phyloP scores from a whole-genome alignment of 345 rosid species.

The Combretum micranthum region DNA sequence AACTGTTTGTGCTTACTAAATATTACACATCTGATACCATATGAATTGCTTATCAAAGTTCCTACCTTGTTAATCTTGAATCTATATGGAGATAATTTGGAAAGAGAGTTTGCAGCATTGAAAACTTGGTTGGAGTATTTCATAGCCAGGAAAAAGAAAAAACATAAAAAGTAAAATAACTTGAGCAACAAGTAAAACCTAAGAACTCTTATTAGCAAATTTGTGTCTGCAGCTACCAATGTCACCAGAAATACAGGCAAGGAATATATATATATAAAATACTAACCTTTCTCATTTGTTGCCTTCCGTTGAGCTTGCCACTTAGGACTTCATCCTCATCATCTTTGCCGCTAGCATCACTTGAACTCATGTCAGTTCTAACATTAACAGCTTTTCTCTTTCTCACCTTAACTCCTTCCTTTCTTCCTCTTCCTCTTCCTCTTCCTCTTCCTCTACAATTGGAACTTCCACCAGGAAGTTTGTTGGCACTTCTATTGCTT shows the following conservation, averaged over 20 bases:
- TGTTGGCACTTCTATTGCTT: conserved; percentile 7
- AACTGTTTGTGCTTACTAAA: too few relatives aligned
- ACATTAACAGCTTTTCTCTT: conserved; percentile 22
- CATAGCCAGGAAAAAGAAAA: not conserved
- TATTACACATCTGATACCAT: too few relatives aligned
- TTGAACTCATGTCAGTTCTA: conserved; percentile 39
- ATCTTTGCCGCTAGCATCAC: conserved; percentile 25
- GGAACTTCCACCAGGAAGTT: conserved; percentile 20
- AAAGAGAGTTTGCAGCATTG: too few relatives aligned
- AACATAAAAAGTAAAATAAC: too few relatives aligned
- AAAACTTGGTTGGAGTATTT: too few relatives aligned
- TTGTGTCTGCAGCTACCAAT: not conserved
- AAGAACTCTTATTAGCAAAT: too few relatives aligned
- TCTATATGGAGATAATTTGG: too few relatives aligned
- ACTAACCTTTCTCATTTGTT: conserved; percentile 63
- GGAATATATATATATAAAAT: not conserved
- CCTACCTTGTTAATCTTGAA: too few relatives aligned
- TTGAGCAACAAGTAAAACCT: not conserved
- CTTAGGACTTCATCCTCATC: conserved; percentile 19
- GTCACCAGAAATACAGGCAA: not conserved
- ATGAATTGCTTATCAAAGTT: too few relatives aligned
- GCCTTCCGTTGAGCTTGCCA: conserved; percentile 20
- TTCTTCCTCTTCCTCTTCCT: conserved; percentile 18
- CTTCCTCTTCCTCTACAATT: conserved; percentile 29
- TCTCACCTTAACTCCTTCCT: conserved; percentile 32